These are phyloP conservation scores for Rhodotorula paludigena DNA, from an alignment of 768 basidiomycete genomes.

Conservation along the genomic window DNA sequence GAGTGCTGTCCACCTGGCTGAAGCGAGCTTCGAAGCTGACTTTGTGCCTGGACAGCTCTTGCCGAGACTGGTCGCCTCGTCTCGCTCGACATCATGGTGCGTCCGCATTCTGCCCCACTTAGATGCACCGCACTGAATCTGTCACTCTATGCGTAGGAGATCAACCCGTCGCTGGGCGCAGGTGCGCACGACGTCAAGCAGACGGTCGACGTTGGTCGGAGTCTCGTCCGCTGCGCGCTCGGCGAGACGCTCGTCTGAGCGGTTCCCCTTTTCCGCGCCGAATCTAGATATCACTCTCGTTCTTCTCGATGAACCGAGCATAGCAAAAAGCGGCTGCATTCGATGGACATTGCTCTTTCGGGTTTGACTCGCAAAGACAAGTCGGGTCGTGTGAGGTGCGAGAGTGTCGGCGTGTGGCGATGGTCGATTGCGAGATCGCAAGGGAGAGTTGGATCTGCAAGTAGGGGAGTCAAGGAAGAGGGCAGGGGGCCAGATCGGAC, in stretches of 20 bases:
- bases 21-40: background rate
- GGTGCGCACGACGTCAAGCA: constrained; percentile 60
- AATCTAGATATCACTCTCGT: background rate
- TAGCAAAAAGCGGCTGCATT: too few relatives aligned
- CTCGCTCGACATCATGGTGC: constrained; percentile 86
- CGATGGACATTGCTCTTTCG: too few relatives aligned
- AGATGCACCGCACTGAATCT: constrained; percentile 72
- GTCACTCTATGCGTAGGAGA: constrained; percentile 88
- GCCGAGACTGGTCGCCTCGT: constrained; percentile 89
- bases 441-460: too few relatives aligned
- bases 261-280: too few relatives aligned
- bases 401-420: too few relatives aligned
- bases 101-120: constrained; percentile 39
- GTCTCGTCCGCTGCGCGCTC: constrained; percentile 72
- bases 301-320: background rate
- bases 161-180: constrained; percentile 88
- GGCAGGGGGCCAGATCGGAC: too few relatives aligned
- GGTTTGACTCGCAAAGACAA: too few relatives aligned
- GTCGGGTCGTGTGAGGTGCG: too few relatives aligned
- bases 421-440: too few relatives aligned
- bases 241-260: constrained; percentile 44
- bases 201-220: constrained; percentile 86
- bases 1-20: constrained; percentile 40
- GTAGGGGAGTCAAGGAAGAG: too few relatives aligned
- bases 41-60: constrained; percentile 59